Base-by-base conservation (phyloP, 78 protist species). In the Cavenderia fasciculata region DNA sequence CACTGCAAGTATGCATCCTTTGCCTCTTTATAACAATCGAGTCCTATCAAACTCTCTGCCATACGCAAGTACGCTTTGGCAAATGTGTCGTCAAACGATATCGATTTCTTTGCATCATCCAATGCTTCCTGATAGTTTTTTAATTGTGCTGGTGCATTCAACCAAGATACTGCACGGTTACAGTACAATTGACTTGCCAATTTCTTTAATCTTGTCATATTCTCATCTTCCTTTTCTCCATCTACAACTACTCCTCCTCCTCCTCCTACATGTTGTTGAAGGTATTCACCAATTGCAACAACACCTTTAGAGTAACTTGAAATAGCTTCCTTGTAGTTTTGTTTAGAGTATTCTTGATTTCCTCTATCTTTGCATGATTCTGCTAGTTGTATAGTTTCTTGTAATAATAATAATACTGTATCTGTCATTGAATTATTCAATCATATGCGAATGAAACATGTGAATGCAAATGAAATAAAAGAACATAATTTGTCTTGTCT, bases 1-100 rank as follows among this genome's bases (percentile, higher is more conserved):
- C 78, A 65, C 19, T 47, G n/a, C 23, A 82, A 57, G 57, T 82
- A 82, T 16, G 11, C 25, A 47, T 82, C 90, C 44, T 82, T 82
- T 0, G 90, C 90, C 2, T 82, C 90, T 82, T 44, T 82, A 31
- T 36, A 82, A 21, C 14, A 31, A 19, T 59, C 25, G 41, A 82
- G 33, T 44, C 38, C 71, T 6, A 82, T 57, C 27, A 34, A 68
- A 0, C 77, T 18, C 27, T 82, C 90, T 68, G 79, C 90, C 6
- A 78, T 78, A 40, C 90, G 49, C 14, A 68, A n/a, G 44, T 68
- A 82, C 43, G 78, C 31, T 23, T 29, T 25, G 12, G 57, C 52
- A 47, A 69, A 41, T 25, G 7, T 38, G n/a, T 11, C 16, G 43
- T 82, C 31, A 41, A 21, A 27, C 29, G 19, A 8, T 18, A 68